Conservation (phyloP, 208 protist genomes). For the Polymyxa betae region DNA sequence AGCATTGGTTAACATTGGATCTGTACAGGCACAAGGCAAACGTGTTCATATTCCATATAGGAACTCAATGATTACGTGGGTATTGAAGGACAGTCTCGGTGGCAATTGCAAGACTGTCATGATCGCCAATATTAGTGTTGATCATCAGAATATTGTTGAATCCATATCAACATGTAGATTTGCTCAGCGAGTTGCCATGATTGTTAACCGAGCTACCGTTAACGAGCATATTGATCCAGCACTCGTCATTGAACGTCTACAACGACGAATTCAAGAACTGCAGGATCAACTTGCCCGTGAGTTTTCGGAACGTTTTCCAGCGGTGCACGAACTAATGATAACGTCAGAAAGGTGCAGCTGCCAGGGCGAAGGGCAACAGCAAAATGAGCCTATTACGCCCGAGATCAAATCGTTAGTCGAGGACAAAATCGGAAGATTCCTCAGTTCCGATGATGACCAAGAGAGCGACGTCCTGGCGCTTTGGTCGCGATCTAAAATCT, state of each 20-base stretch:
- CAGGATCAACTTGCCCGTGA: conserved; percentile 20
- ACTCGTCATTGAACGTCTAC: conserved; percentile 83
- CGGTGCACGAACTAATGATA: neutral
- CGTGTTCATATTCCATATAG: conserved; percentile 75
- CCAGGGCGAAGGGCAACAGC: neutral
- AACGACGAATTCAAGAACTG: conserved; percentile 68
- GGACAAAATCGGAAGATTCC: neutral
- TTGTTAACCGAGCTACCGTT: conserved; percentile 71
- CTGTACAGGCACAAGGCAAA: conserved; percentile 35
- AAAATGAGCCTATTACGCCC: neutral
- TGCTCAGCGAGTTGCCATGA: conserved; percentile 73
- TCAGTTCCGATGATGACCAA: neutral
- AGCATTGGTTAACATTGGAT: no score
- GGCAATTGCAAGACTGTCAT: conserved; percentile 77
- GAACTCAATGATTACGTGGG: conserved; percentile 73
- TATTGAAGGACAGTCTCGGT: conserved; percentile 76
- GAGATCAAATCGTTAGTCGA: neutral
- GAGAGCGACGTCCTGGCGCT: neutral
- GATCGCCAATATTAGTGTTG: conserved; percentile 70
- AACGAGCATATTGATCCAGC: conserved; percentile 85
- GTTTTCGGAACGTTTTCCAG: no score
- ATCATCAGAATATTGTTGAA: conserved; percentile 65
- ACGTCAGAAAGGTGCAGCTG: neutral
- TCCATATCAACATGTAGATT: conserved; percentile 78
- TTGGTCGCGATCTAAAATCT: neutral